phyloP scores from a whole-genome alignment of 768 basidiomycete genomes.

The Crassisporium funariophilum region DNA sequence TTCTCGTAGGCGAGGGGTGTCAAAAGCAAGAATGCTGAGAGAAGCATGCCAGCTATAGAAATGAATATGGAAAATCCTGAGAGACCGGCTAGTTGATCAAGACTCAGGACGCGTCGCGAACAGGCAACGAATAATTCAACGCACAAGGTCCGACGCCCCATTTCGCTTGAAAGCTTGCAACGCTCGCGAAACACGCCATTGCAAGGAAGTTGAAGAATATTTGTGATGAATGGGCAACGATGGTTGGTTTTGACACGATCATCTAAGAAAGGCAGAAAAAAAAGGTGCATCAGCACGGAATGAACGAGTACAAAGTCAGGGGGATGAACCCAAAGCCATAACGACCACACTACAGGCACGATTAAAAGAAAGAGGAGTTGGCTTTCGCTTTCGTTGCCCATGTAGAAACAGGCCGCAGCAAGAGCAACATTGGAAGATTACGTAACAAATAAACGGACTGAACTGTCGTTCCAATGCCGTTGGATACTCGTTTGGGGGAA shows the following conservation, averaged over 20 bases:
- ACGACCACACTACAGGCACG: conserved; percentile 61
- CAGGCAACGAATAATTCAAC: conserved; percentile 32
- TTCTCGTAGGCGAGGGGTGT: conserved; percentile 84
- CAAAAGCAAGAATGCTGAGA: conserved; percentile 72
- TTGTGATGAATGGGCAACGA: conserved; percentile 76
- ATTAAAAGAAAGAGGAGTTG: conserved; percentile 65
- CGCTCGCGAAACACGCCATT: conserved; percentile 89
- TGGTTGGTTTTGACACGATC: conserved; percentile 84
- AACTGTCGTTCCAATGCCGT: background rate
- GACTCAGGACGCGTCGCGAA: conserved; percentile 16
- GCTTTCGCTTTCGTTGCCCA: conserved; percentile 40
- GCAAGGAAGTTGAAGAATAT: conserved; percentile 93
- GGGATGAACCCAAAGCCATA: conserved; percentile 69
- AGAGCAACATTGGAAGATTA: conserved; percentile 44
- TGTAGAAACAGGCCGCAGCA: conserved; percentile 30
- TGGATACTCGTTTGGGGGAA: background rate
- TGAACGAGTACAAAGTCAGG: conserved; percentile 12
- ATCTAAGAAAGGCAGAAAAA: conserved; percentile 49
- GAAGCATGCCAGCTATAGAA: conserved; percentile 68
- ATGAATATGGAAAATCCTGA: conserved; percentile 86
- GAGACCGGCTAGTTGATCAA: conserved; percentile 66
- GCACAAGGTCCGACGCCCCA: conserved; percentile 85
- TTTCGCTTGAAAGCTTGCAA: conserved; percentile 86
- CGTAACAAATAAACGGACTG: conserved; percentile 37
- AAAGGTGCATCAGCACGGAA: conserved; percentile 13